Evolutionary conservation across 805 yeast genomes (phyloP).

Genomic region (Teunomyces lycoperdinae): DNA sequence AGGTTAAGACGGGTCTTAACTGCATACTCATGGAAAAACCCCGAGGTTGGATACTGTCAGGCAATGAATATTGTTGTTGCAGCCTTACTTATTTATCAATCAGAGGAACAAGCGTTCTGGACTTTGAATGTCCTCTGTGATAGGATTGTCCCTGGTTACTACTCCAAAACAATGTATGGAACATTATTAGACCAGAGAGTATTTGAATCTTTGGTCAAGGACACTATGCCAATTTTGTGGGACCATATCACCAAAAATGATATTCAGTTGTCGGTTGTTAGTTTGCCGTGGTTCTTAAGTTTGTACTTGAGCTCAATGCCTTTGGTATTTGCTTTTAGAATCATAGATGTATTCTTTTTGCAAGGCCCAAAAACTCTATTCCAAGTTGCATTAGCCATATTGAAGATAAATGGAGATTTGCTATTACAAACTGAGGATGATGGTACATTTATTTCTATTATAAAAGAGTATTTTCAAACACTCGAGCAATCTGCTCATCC

Average conservation of each 20-base stretch:
- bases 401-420: slow-evolving; percentile 84
- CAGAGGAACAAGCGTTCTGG: slow-evolving; percentile 98
- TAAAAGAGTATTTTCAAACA: slow-evolving; percentile 76
- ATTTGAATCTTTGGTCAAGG: slow-evolving; percentile 84
- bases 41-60: slow-evolving; percentile 96
- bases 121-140: slow-evolving; percentile 78
- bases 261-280: slow-evolving; percentile 88
- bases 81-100: slow-evolving; percentile 74
- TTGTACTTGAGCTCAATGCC: slow-evolving; percentile 93
- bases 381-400: slow-evolving; percentile 90
- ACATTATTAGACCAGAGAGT: slow-evolving; percentile 91
- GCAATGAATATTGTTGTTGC: slow-evolving; percentile 96
- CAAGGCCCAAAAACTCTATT: slow-evolving; percentile 88
- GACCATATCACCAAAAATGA: slow-evolving; percentile 75
- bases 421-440: slow-evolving; percentile 81
- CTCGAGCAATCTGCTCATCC: slow-evolving; percentile 81
- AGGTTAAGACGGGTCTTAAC: slow-evolving; percentile 84
- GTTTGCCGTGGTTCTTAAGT: slow-evolving; percentile 95
- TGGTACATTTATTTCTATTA: slow-evolving; percentile 82
- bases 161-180: slow-evolving; percentile 97
- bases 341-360: slow-evolving; percentile 83
- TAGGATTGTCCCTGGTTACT: slow-evolving; percentile 87
- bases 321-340: slow-evolving; percentile 84
- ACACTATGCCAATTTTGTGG: slow-evolving; percentile 86
- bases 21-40: slow-evolving; percentile 95